A percentile compares a stretch with the other conserved stretches of the same genome.
Conservation (phyloP, 1,284 basidiomycete genomes). For the Ustilago tritici region DNA sequence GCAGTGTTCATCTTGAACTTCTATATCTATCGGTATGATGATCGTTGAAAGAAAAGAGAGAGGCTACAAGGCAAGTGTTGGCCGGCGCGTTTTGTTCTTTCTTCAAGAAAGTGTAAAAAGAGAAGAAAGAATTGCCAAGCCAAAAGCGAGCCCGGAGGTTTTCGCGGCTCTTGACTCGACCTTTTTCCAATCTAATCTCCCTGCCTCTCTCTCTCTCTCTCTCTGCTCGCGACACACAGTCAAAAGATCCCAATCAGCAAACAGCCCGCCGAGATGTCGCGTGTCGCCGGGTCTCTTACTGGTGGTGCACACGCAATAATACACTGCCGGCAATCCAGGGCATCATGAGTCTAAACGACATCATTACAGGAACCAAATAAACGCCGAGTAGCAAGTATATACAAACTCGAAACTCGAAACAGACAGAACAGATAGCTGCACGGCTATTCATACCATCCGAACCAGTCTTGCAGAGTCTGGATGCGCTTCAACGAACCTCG, state of each 20-base stretch:
- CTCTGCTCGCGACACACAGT: neutral
- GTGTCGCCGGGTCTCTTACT: conserved; percentile 11
- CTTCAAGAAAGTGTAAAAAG: neutral
- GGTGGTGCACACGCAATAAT: too few species aligned
- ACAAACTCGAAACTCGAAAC: neutral
- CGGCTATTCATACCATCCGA: neutral
- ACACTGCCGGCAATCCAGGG: too few species aligned
- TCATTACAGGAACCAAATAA: neutral
- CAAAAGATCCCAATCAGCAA: conserved; percentile 12
- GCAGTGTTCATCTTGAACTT: conserved; percentile 38
- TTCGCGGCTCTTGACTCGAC: conserved; percentile 3
- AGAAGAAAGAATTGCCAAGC: neutral
- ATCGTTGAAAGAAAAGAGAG: neutral
- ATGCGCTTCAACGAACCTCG: conserved; percentile 40
- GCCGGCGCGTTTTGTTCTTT: neutral
- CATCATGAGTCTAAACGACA: too few species aligned
- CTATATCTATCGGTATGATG: neutral
- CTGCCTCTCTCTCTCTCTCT: neutral
- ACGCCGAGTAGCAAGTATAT: neutral
- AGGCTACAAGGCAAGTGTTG: neutral
- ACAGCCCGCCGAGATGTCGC: conserved; percentile 10
- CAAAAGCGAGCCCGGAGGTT: neutral
- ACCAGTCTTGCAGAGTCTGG: too few species aligned
- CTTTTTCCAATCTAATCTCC: conserved; percentile 5
- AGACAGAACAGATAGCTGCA: neutral